These are phyloP conservation scores for Dissophora globulifera DNA, from an alignment of 192 early-diverging fungal species.

Conservation along the genomic window DNA sequence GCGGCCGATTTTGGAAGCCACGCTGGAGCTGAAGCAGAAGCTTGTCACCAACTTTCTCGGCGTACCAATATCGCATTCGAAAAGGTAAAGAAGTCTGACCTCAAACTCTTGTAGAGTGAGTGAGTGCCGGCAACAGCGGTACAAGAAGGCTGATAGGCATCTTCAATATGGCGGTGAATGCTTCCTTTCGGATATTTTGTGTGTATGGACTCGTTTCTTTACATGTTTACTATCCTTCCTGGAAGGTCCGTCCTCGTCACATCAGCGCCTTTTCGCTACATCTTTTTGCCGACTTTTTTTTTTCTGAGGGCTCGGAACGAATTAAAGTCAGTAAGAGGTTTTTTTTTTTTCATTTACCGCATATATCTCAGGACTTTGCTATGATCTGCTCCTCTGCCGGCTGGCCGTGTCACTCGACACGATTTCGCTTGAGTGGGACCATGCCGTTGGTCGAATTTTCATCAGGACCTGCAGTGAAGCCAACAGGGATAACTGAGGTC, in stretches of 20 bases:
- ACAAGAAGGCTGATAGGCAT: too few relatives aligned
- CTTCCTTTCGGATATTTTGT: constrained; percentile 91
- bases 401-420: constrained; percentile 31
- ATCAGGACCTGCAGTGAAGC: constrained; percentile 21
- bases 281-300: constrained; percentile 49
- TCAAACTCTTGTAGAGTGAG: background rate
- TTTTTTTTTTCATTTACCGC: too few relatives aligned
- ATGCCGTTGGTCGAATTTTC: constrained; percentile 22
- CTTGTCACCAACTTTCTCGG: constrained; percentile 86
- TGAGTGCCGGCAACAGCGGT: background rate
- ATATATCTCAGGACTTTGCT: background rate
- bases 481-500: constrained; percentile 21
- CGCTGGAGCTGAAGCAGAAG: constrained; percentile 88
- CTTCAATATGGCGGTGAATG: constrained; percentile 71
- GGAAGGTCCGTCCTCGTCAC: constrained; percentile 81
- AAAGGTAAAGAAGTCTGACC: too few relatives aligned
- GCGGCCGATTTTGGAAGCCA: constrained; percentile 73
- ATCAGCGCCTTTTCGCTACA: constrained; percentile 52
- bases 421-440: constrained; percentile 14
- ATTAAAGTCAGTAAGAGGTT: constrained; percentile 17
- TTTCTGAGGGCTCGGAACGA: constrained; percentile 40
- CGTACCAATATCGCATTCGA: constrained; percentile 91
- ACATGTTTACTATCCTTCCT: constrained; percentile 95
- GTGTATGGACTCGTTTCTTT: constrained; percentile 94
- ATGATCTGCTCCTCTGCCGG: constrained; percentile 53